phyloP scores from a whole-genome alignment of 441 rosid species.

The Erysimum cheiri region DNA sequence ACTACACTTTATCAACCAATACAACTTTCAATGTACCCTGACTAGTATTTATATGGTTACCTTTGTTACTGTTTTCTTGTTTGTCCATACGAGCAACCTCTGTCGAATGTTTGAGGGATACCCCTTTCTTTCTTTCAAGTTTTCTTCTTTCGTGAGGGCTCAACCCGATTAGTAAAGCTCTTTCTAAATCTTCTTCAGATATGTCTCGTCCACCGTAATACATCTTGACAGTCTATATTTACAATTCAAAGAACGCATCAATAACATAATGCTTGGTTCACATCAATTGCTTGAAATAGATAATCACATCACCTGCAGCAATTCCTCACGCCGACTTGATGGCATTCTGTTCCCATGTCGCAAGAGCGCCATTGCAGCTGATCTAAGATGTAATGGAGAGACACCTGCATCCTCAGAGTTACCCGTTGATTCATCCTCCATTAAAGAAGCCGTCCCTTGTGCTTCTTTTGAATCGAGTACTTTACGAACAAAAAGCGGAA shows the following conservation, averaged over 20 bases:
- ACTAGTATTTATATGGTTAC: constrained; percentile 12
- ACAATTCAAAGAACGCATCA: constrained; percentile 28
- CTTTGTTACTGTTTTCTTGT: constrained; percentile 39
- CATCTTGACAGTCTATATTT: constrained; percentile 67
- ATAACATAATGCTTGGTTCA: background rate
- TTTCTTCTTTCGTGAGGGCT: constrained; percentile 85
- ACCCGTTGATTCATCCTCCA: constrained; percentile 48
- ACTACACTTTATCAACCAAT: constrained; percentile 28
- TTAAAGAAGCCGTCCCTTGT: constrained; percentile 43
- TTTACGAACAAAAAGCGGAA: constrained; percentile 86
- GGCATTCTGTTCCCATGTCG: constrained; percentile 92
- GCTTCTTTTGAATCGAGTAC: constrained; percentile 66
- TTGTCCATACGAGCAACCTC: constrained; percentile 36
- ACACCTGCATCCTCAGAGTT: constrained; percentile 70
- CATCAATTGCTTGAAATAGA: background rate
- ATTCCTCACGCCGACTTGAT: constrained; percentile 68
- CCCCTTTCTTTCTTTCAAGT: constrained; percentile 69
- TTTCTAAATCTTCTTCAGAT: constrained; percentile 79
- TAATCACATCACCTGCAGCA: constrained; percentile 59
- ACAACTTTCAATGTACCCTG: constrained; percentile 35
- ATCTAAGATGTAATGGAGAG: constrained; percentile 84
- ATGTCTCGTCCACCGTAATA: constrained; percentile 91
- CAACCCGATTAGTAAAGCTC: constrained; percentile 85
- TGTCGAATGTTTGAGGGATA: constrained; percentile 49
- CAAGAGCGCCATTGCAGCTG: constrained; percentile 95